Evolutionary conservation across 495 filamentous ascomycete species (phyloP).

Genomic region (Symbiotaphrina buchneri): DNA sequence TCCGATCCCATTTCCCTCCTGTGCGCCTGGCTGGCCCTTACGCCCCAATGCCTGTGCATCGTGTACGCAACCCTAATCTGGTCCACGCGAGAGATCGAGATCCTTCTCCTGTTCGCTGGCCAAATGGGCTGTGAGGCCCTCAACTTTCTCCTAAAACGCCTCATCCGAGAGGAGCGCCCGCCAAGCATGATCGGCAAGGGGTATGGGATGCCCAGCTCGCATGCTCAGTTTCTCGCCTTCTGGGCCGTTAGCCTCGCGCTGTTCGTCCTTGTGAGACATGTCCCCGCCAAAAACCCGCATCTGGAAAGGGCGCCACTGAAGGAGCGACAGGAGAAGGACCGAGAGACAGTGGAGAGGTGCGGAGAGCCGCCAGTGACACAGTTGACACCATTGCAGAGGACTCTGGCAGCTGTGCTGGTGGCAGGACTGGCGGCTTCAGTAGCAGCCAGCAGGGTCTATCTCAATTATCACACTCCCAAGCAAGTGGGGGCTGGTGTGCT

Average conservation of each 20-base stretch:
- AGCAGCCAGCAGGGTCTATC: conserved; percentile 61
- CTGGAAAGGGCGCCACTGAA: too few species aligned
- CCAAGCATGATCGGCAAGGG: conserved; percentile 72
- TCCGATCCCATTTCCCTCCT: conserved; percentile 62
- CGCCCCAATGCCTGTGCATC: conserved; percentile 77
- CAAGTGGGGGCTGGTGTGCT: conserved; percentile 65
- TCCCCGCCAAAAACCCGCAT: conserved; percentile 19
- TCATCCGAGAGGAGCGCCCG: conserved; percentile 82
- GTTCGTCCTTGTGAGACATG: conserved; percentile 62
- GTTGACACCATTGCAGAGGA: conserved; percentile 31
- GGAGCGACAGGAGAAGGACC: not conserved
- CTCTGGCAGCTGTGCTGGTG: conserved; percentile 29
- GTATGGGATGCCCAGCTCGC: conserved; percentile 97
- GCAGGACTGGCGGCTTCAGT: conserved; percentile 41
- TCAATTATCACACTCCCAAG: conserved; percentile 77
- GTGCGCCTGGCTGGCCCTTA: conserved; percentile 81
- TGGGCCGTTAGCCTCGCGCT: conserved; percentile 66
- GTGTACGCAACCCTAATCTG: conserved; percentile 76
- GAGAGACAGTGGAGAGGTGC: not conserved
- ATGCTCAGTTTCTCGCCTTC: conserved; percentile 84
- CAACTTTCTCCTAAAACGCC: conserved; percentile 74
- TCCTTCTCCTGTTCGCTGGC: conserved; percentile 73
- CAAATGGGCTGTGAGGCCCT: conserved; percentile 86
- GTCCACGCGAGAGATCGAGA: conserved; percentile 77
- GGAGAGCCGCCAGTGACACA: conserved; percentile 18